A percentile compares a stretch with the other conserved stretches of the same genome.
These are phyloP conservation scores for Podosphaera leucotricha DNA, from an alignment of 2,329 filamentous ascomycete species.

Conservation along the genomic window DNA sequence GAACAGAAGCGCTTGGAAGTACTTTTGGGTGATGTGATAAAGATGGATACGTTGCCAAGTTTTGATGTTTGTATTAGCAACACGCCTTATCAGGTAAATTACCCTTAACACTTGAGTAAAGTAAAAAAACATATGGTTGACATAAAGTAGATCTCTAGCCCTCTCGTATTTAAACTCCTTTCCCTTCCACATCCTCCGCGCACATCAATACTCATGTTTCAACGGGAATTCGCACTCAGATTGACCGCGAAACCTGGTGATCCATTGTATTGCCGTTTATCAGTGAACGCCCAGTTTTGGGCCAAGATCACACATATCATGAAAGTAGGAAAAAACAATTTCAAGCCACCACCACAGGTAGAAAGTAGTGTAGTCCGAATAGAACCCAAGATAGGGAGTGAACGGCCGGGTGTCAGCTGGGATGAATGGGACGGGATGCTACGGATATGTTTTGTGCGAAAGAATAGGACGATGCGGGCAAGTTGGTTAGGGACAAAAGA, in stretches of 20 bases:
- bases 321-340: slow-evolving; percentile 93
- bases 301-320: slow-evolving; percentile 50
- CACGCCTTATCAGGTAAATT: slow-evolving; percentile 35
- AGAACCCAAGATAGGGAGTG: slow-evolving; percentile 57
- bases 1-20: slow-evolving; percentile 68
- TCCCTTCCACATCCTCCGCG: slow-evolving; percentile 60
- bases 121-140: slow-evolving; percentile 6
- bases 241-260: slow-evolving; percentile 75
- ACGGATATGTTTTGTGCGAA: slow-evolving; percentile 59
- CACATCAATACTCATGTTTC: slow-evolving; percentile 81
- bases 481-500: slow-evolving; percentile 61
- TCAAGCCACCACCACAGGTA: slow-evolving; percentile 80
- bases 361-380: slow-evolving; percentile 80
- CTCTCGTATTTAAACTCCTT: slow-evolving; percentile 69
- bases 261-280: slow-evolving; percentile 70
- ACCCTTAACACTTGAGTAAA: neutral
- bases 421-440: slow-evolving; percentile 89
- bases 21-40: slow-evolving; percentile 79
- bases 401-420: slow-evolving; percentile 67
- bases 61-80: slow-evolving; percentile 66
- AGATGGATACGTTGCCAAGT: slow-evolving; percentile 38
- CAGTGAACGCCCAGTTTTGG: slow-evolving; percentile 88
- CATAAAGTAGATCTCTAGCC: slow-evolving; percentile 49
- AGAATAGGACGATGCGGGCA: slow-evolving; percentile 74
- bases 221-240: slow-evolving; percentile 80